These are phyloP conservation scores for Oryza coarctata DNA, from an alignment of 176 grass and related monocot species.

Conservation along the genomic window DNA sequence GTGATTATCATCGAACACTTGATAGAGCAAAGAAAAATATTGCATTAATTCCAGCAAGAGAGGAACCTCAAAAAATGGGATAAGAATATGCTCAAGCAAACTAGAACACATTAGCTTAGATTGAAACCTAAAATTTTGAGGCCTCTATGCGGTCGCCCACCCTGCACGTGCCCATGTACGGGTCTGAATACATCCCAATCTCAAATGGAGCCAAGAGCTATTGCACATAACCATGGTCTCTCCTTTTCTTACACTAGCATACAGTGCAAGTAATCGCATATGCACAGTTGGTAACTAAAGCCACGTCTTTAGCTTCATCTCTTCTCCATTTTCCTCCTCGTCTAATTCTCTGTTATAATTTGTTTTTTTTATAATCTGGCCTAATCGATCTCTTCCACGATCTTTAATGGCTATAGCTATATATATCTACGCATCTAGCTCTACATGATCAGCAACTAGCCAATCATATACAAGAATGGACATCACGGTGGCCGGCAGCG, in stretches of 20 bases:
- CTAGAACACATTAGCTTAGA: too few relatives aligned
- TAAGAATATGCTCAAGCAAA: too few relatives aligned
- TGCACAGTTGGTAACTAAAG: background rate
- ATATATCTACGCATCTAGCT: background rate
- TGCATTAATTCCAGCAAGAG: too few relatives aligned
- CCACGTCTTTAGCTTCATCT: background rate
- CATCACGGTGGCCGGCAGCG: background rate
- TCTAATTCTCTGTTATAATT: too few relatives aligned
- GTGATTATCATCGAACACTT: too few relatives aligned
- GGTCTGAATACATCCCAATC: too few relatives aligned
- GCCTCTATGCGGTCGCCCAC: too few relatives aligned
- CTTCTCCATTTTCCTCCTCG: too few relatives aligned
- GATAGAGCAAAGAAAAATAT: too few relatives aligned
- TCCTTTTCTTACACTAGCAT: background rate
- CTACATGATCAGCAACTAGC: background rate
- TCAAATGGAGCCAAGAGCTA: background rate
- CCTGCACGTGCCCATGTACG: too few relatives aligned
- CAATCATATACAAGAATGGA: background rate
- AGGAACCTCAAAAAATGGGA: accelerated
- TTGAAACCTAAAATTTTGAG: too few relatives aligned
- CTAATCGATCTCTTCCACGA: background rate
- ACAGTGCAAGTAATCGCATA: conserved; percentile 25
- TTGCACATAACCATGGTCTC: background rate
- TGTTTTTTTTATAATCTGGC: too few relatives aligned
- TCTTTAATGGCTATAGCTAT: background rate